phyloP scores from a whole-genome alignment of 441 rosid species.

The Erysimum cheiri region DNA sequence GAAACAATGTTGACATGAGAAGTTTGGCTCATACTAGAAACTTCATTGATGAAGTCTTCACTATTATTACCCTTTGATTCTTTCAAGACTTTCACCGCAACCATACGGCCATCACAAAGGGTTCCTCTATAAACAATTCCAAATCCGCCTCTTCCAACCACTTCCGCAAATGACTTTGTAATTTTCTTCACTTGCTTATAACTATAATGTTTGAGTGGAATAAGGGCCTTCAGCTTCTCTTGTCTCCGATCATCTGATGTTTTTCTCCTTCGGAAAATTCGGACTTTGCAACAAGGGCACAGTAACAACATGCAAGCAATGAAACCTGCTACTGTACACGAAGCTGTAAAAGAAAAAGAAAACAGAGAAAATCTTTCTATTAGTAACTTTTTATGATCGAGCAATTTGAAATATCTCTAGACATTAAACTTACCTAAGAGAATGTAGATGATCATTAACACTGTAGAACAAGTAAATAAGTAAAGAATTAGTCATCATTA shows the following conservation, averaged over 20 bases:
- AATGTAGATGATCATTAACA: too few species aligned
- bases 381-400: too few species aligned
- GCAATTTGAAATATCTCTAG: too few species aligned
- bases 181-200: conserved; percentile 38
- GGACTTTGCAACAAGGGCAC: background rate
- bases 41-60: conserved; percentile 52
- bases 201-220: conserved; percentile 17
- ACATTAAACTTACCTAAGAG: too few species aligned
- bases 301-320: background rate
- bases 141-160: conserved; percentile 50
- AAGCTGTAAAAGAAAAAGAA: background rate
- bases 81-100: conserved; percentile 47
- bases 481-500: too few species aligned
- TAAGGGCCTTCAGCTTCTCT: background rate
- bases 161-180: conserved; percentile 39
- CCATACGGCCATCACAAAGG: conserved; percentile 34
- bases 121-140: conserved; percentile 48
- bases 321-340: background rate
- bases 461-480: too few species aligned
- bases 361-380: too few species aligned
- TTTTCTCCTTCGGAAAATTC: background rate
- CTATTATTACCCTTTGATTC: conserved; percentile 34
- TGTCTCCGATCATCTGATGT: background rate
- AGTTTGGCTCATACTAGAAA: conserved; percentile 48
- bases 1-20: conserved; percentile 51